phyloP scores from a whole-genome alignment of 2,329 filamentous ascomycete genomes.

The Teratosphaeria pseudoeucalypti region DNA sequence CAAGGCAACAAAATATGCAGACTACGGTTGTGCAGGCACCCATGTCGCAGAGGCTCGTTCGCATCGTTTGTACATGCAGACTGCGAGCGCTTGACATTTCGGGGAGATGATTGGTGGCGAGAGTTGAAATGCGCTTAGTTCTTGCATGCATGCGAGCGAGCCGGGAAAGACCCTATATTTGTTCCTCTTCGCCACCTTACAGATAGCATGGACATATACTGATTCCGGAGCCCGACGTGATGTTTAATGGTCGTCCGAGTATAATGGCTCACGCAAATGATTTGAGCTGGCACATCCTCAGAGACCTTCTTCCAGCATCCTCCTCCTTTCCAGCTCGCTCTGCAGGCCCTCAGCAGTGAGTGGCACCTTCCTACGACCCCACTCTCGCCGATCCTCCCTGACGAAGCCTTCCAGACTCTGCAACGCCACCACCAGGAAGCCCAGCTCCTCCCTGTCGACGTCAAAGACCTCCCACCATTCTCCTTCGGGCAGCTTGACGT shows the following conservation, averaged over 20 bases:
- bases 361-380: slow-evolving; percentile 43
- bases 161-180: no score
- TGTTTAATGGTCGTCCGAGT: neutral
- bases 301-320: slow-evolving; percentile 23
- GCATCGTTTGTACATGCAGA: neutral
- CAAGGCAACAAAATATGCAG: neutral
- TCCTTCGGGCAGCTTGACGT: slow-evolving; percentile 66
- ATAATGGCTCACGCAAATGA: neutral
- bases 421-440: slow-evolving; percentile 81
- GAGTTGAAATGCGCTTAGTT: no score
- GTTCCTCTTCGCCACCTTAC: no score
- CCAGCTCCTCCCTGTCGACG: slow-evolving; percentile 84
- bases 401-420: slow-evolving; percentile 66
- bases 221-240: neutral
- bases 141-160: no score
- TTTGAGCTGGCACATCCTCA: neutral
- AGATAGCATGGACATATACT: neutral
- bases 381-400: slow-evolving; percentile 46
- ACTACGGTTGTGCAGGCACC: neutral
- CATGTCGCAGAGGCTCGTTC: neutral
- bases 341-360: slow-evolving; percentile 50
- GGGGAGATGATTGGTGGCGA: no score
- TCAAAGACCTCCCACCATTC: slow-evolving; percentile 99
- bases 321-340: slow-evolving; percentile 47
- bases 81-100: neutral